phyloP scores from a whole-genome alignment of 768 basidiomycete genomes.

The Leucocoprinus sp. region DNA sequence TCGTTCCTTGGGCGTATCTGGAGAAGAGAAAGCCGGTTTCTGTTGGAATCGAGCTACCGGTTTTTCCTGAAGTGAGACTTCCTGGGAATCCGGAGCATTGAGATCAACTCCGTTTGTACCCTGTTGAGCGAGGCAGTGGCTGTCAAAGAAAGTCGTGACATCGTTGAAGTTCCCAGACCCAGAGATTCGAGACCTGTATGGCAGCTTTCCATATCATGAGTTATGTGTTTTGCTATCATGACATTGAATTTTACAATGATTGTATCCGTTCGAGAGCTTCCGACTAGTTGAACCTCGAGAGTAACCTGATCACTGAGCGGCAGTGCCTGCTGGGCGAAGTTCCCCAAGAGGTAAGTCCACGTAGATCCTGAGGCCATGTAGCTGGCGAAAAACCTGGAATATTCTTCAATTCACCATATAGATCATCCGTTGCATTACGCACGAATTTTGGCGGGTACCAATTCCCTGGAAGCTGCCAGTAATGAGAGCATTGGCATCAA shows the following conservation, averaged over 20 bases:
- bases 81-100: constrained; percentile 17
- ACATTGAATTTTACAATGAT: constrained; percentile 27
- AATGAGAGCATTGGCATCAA: constrained; percentile 42
- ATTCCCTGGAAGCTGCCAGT: constrained; percentile 47
- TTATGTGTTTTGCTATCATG: background rate
- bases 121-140: constrained; percentile 41
- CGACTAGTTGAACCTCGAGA: constrained; percentile 34
- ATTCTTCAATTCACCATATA: background rate
- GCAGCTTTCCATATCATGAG: constrained; percentile 29
- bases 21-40: constrained; percentile 25
- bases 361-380: constrained; percentile 24
- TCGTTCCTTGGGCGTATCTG: constrained; percentile 26
- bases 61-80: constrained; percentile 11
- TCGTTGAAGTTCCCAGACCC: constrained; percentile 38
- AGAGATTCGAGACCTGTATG: constrained; percentile 48
- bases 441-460: constrained; percentile 43
- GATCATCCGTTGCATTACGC: constrained; percentile 11
- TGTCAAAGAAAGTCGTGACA: constrained; percentile 39
- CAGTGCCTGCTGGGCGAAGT: constrained; percentile 44
- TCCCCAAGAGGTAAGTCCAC: constrained; percentile 35
- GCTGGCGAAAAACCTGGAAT: constrained; percentile 34
- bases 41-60: constrained; percentile 33
- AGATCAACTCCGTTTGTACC: constrained; percentile 43
- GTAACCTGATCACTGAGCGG: constrained; percentile 37
- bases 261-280: constrained; percentile 30